Evolutionary conservation across 345 rosid genomes (phyloP).

Genomic region (Leavenworthia alabamica): DNA sequence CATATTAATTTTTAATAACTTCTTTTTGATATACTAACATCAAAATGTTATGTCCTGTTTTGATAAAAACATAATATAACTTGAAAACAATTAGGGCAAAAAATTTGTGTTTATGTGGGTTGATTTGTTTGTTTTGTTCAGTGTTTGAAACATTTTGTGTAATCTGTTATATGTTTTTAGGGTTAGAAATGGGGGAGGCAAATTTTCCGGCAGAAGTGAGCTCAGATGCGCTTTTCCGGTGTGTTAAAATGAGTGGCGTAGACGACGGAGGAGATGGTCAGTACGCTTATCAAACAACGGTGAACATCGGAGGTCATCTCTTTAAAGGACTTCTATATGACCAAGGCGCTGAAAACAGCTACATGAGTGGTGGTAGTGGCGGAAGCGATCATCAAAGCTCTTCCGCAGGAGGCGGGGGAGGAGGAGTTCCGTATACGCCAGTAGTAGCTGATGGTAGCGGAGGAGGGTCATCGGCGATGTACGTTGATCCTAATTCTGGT

Average conservation of each 20-base stretch:
- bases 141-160: neutral
- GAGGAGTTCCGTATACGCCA: constrained; percentile 13
- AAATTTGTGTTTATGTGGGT: neutral
- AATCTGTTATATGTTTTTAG: constrained; percentile 29
- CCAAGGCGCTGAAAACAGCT: constrained; percentile 64
- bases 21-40: neutral
- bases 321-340: constrained; percentile 91
- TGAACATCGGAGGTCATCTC: constrained; percentile 78
- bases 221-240: constrained; percentile 62
- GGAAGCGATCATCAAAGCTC: constrained; percentile 49
- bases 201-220: constrained; percentile 67
- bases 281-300: constrained; percentile 78
- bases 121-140: neutral
- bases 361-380: constrained; percentile 37
- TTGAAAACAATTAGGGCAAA: neutral
- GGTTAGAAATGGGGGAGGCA: constrained; percentile 55
- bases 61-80: neutral
- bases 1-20: too few relatives aligned
- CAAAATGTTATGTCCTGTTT: neutral
- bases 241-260: constrained; percentile 62
- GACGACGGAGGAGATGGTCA: constrained; percentile 69
- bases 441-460: constrained; percentile 2
- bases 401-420: constrained; percentile 43
- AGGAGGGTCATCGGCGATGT: constrained; percentile 26
- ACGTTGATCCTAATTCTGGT: constrained; percentile 27